Evolutionary conservation across 2,329 filamentous ascomycete genomes (phyloP).

Genomic region (Escovopsis sp.): DNA sequence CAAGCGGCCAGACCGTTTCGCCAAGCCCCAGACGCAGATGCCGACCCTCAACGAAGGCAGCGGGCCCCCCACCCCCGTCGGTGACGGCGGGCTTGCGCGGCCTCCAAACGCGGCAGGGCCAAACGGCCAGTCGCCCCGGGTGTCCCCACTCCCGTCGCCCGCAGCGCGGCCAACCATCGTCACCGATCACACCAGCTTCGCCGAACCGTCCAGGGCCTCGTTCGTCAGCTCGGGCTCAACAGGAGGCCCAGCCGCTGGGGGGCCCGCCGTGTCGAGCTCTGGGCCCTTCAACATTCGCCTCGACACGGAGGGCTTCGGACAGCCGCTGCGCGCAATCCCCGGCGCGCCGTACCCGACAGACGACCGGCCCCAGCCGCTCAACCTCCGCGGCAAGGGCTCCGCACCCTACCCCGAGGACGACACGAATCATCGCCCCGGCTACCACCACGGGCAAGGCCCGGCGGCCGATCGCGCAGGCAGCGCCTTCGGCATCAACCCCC

Average conservation of each 20-base stretch:
- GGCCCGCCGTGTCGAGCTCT: constrained; percentile 15
- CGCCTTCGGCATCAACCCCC: constrained; percentile 40
- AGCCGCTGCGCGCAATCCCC: constrained; percentile 26
- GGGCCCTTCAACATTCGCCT: constrained; percentile 39
- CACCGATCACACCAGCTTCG: constrained; percentile 28
- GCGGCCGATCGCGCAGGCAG: constrained; percentile 34
- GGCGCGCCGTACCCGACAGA: constrained; percentile 60
- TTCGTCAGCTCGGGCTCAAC: constrained; percentile 11
- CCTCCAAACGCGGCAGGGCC: constrained; percentile 9
- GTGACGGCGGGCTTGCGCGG: constrained; percentile 11
- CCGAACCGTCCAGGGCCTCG: constrained; percentile 30
- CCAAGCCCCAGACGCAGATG: constrained; percentile 30
- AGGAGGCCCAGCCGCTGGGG: not conserved
- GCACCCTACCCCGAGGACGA: constrained; percentile 43
- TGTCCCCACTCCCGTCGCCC: constrained; percentile 29
- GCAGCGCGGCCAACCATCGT: constrained; percentile 22
- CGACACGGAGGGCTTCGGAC: constrained; percentile 16
- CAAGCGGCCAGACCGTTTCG: constrained; percentile 45
- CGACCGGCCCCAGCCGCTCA: constrained; percentile 40
- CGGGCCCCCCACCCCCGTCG: constrained; percentile 15
- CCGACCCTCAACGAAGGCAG: constrained; percentile 34
- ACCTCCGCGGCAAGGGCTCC: constrained; percentile 29
- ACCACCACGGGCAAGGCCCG: constrained; percentile 34
- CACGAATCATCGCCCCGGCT: constrained; percentile 17
- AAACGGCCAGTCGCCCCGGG: constrained; percentile 16